Evolutionary conservation across 2,329 filamentous ascomycete genomes (phyloP).

Genomic region (Cladosporium sp.): DNA sequence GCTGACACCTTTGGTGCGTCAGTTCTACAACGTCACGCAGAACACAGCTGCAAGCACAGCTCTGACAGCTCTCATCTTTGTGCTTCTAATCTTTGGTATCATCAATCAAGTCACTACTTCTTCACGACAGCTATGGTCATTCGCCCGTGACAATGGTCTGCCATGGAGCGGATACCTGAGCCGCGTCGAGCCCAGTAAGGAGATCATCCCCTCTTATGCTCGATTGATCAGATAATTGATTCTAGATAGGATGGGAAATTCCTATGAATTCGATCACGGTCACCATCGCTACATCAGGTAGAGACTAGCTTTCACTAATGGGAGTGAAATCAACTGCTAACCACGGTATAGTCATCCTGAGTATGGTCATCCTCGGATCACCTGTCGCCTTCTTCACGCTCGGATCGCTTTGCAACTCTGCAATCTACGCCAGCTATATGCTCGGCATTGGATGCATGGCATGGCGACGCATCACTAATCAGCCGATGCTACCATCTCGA

Average conservation of each 20-base stretch:
- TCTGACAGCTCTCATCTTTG: constrained; percentile 10
- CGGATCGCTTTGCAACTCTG: constrained; percentile 34
- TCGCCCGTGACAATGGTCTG: constrained; percentile 16
- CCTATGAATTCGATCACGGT: constrained; percentile 28
- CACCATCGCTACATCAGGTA: constrained; percentile 15
- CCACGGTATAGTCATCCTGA: constrained; percentile 20
- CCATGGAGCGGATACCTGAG: constrained; percentile 11
- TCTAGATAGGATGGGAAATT: constrained; percentile 21
- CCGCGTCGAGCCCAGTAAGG: neutral
- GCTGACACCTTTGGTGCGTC: neutral
- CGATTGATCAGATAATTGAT: neutral
- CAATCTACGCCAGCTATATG: constrained; percentile 24
- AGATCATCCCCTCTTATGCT: neutral
- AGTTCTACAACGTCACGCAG: constrained; percentile 15
- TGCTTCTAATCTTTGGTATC: constrained; percentile 14
- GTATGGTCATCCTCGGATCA: constrained; percentile 35
- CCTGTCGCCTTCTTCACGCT: constrained; percentile 42
- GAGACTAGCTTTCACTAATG: no score
- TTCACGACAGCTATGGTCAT: constrained; percentile 13
- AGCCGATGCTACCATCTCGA: constrained; percentile 19
- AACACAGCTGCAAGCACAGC: constrained; percentile 13
- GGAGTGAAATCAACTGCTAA: neutral
- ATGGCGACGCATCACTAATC: constrained; percentile 18
- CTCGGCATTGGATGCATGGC: constrained; percentile 20
- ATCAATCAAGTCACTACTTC: constrained; percentile 18